Percentiles rank a stretch among this genome's conserved stretches.
Evolutionary conservation across 225 moss, liverwort and hornwort species (phyloP).

Genomic region (Marchantia polymorpha): DNA sequence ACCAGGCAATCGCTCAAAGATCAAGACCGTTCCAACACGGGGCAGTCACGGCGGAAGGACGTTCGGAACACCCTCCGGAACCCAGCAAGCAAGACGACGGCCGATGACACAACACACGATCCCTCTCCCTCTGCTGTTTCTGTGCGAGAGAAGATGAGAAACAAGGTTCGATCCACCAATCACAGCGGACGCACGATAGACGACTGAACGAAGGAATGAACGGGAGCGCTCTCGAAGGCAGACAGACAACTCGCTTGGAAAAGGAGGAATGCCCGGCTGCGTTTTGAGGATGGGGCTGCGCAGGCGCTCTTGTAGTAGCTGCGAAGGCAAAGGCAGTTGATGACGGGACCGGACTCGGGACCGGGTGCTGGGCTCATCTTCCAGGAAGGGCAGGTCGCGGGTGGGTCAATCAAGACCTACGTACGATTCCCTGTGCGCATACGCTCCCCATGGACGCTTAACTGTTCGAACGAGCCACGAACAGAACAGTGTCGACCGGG

Average conservation of each 20-base stretch:
- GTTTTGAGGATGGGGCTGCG: neutral
- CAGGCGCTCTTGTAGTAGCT: constrained; percentile 27
- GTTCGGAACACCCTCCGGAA: constrained; percentile 12
- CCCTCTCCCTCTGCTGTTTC: neutral
- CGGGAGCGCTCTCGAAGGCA: neutral
- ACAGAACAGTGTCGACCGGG: neutral
- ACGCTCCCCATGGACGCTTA: neutral
- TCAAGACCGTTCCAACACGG: neutral
- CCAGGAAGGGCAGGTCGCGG: neutral
- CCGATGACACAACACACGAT: neutral
- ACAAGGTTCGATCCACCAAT: neutral
- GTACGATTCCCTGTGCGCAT: neutral
- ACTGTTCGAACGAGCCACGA: neutral
- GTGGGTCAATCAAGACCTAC: neutral
- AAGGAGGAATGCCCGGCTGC: constrained; percentile 7
- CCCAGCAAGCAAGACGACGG: constrained; percentile 16
- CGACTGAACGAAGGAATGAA: neutral
- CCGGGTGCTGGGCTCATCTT: neutral
- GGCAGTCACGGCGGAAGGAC: neutral
- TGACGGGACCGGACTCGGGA: constrained; percentile 5
- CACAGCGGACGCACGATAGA: neutral
- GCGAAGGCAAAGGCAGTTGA: constrained; percentile 13
- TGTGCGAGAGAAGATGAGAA: neutral
- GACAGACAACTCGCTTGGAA: constrained; percentile 1
- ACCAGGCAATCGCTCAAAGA: neutral